Percentiles rank a stretch among this genome's conserved stretches.
Evolutionary conservation across 805 yeast genomes (phyloP).

Genomic region (Priceomyces haplophilus): DNA sequence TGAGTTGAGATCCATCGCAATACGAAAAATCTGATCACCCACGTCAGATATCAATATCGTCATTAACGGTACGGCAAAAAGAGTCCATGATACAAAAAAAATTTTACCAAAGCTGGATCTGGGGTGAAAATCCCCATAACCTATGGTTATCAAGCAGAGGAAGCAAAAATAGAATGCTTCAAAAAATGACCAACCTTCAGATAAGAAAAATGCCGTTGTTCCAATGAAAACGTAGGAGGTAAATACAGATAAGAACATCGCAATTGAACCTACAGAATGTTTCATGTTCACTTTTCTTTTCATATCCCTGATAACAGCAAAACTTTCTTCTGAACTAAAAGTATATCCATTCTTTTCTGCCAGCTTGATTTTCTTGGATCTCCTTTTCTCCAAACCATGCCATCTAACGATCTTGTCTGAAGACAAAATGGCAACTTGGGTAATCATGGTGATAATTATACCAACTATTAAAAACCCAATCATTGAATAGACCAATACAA

Average conservation of each 20-base stretch:
- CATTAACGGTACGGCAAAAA: constrained; percentile 84
- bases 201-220: constrained; percentile 54
- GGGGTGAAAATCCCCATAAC: constrained; percentile 79
- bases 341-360: constrained; percentile 12
- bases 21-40: constrained; percentile 55
- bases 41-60: constrained; percentile 70
- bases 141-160: constrained; percentile 74
- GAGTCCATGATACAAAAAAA: constrained; percentile 76
- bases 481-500: constrained; percentile 61
- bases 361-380: constrained; percentile 27
- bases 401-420: constrained; percentile 63
- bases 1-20: constrained; percentile 14
- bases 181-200: constrained; percentile 74
- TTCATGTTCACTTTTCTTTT: constrained; percentile 37
- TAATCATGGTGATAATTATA: constrained; percentile 64
- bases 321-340: constrained; percentile 46
- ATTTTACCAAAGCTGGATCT: constrained; percentile 60
- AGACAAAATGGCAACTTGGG: constrained; percentile 60
- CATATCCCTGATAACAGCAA: constrained; percentile 53
- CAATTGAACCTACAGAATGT: constrained; percentile 40
- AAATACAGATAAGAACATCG: constrained; percentile 43
- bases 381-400: constrained; percentile 55
- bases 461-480: constrained; percentile 74
- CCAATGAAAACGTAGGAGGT: constrained; percentile 70
- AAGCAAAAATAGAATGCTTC: constrained; percentile 73